Base-by-base conservation (phyloP, 202 grass and related monocot species). In the Thinopyrum obtusiflorum region DNA sequence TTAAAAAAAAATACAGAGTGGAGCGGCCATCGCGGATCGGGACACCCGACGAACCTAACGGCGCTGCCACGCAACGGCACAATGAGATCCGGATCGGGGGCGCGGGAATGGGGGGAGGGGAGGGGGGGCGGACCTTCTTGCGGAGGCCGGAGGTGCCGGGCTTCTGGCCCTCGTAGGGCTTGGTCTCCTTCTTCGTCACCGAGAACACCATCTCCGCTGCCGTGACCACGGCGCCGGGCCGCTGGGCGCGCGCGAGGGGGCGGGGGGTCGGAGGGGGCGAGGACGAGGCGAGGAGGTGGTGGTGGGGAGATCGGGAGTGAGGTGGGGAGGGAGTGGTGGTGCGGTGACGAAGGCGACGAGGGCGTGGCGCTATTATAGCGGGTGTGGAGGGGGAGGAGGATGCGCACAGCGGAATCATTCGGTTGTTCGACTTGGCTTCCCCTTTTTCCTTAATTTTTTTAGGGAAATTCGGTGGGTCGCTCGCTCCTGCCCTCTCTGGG, bases 131-230 rank as follows among this genome's bases (percentile, higher is more conserved):
- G 51, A 98, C 97, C 97, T 96, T 99, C 88, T 99, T 99, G 31
- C 97, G 79, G 61, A 99, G 97, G 71, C 97, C 97, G 66, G 97
- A 98, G 35, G 97, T 98, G 28, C 97, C 97, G 61, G 97, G 97
- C 87, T 98, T 98, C 88, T 98, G 97, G 59, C 97, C 97, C 14
- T 98, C 97, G 85, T 91, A 90, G 60, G 97, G 93, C 78, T 57
- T 80, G 84, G 93, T 98, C 37, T 83, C 82, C 83, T 94, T 94
- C 85, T 89, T 89, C 29, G 91, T 84, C 36, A 89, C 88, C 6
- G 84, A 96, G 32, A 88, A 36, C 86, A 88, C 95, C 97, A 98
- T 98, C 57, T 29, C 60, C 81, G 80, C 47, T 80, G 80, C 40
- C 61, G 79, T 4, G 68, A 36, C 37, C 67, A 1, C 26, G 65